These are phyloP conservation scores for Maudiozyma bulderi DNA, from an alignment of 805 yeast genomes.

Conservation along the genomic window DNA sequence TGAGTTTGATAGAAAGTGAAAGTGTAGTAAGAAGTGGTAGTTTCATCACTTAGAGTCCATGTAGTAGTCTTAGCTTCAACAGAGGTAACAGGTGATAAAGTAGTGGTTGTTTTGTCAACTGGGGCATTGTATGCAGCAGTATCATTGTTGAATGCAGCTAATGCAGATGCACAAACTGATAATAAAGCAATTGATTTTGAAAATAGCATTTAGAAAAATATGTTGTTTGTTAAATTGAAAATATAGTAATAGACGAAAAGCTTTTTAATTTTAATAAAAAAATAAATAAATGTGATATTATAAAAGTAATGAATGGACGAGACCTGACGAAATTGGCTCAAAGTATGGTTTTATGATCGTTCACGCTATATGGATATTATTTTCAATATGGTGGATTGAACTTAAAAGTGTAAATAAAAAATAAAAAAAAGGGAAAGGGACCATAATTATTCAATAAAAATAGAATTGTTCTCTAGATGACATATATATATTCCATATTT, in stretches of 20 bases:
- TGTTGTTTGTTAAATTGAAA: background rate
- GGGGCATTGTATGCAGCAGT: conserved; percentile 5
- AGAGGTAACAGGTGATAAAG: conserved; percentile 16
- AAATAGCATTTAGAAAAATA: conserved; percentile 6
- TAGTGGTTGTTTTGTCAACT: conserved; percentile 7
- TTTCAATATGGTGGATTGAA: background rate
- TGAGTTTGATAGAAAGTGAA: conserved; percentile 15
- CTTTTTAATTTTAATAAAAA: background rate
- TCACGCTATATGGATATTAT: background rate
- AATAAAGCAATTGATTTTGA: conserved; percentile 6
- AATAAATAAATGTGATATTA: background rate
- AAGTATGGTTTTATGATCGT: background rate
- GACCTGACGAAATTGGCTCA: conserved; percentile 12
- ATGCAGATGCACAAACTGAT: conserved; percentile 10
- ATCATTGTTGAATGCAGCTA: conserved; percentile 9
- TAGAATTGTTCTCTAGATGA: background rate
- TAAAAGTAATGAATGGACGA: conserved; percentile 15
- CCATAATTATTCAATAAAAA: background rate
- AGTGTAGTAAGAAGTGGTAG: conserved; percentile 21
- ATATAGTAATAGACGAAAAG: background rate
- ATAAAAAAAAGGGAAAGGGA: background rate
- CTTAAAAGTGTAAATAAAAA: background rate
- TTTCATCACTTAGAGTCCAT: conserved; percentile 15
- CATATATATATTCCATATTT: background rate
- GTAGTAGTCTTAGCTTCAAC: conserved; percentile 12